Evolutionary conservation across 805 yeast genomes (phyloP), one percentile per base, ranked within the genome.

Genomic region (Teunomyces kruisii): DNA sequence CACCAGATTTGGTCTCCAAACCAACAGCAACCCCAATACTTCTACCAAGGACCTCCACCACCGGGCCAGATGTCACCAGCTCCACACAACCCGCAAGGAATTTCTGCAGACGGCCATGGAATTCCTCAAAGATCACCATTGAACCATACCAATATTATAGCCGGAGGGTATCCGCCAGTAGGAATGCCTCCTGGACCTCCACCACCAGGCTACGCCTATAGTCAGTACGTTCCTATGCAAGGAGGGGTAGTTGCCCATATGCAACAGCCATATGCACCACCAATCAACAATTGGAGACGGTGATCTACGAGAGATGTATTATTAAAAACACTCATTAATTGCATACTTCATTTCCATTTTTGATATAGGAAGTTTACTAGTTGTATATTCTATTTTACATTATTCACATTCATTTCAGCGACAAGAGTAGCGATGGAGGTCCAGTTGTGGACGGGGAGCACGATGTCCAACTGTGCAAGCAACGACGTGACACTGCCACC

Each of bases 161-260:
- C 50, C 8, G 58, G 55, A 15, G 51, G 42, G n/a, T 50, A 43
- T 31, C 44, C 50, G 27, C 57, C 53, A 12, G 42, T 48, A 5
- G 51, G 46, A 14, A 47, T 49, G 14, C 48, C 51, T n/a, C 51
- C 46, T n/a, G 40, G 55, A 28, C 49, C 54, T 38, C 39, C 62
- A 17, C 68, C 70, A 8, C 73, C 70, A 13, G 70, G 70, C 1
- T 69, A 66, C 45, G 58, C 67, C 7, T 71, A 69, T 49, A 67
- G 65, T n/a, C 70, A 62, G 42, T 68, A 67, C 45, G 56, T 61
- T 37, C 70, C 72, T 1, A 49, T 65, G 44, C 68, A 59, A 17
- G 68, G 68, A 7, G 66, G 64, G 8, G 57, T 63, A 42, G 57
- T 62, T 12, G 49, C 61, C 7, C 62, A 55, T 29, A 53, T 53